Evolutionary conservation across 306 rosid species (phyloP).

Genomic region (Sicyos edulis): DNA sequence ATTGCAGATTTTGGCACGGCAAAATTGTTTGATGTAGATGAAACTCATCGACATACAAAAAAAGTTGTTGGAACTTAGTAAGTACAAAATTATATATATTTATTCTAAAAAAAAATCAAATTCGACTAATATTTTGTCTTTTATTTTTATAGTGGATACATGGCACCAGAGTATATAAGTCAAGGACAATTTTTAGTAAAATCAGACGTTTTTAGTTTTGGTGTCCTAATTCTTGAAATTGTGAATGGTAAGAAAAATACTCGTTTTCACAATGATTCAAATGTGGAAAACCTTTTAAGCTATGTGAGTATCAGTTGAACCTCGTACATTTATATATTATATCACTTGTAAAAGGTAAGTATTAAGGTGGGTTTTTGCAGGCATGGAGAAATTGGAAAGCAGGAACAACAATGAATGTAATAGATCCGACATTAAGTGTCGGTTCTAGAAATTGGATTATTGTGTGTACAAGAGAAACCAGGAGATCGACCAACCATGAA

Average conservation of each 20-base stretch:
- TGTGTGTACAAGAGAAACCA: constrained; percentile 38
- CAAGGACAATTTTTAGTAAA: neutral
- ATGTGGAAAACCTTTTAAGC: neutral
- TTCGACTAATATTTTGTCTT: neutral
- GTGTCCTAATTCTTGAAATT: constrained; percentile 3
- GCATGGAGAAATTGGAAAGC: constrained; percentile 29
- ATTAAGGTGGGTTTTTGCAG: neutral
- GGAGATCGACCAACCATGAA: constrained; percentile 27
- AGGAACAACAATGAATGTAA: neutral
- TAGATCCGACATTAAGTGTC: neutral
- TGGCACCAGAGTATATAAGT: neutral
- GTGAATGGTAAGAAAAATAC: neutral
- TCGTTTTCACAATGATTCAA: neutral
- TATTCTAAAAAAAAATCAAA: neutral
- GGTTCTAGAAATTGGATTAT: constrained; percentile 21
- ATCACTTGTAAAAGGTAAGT: too few relatives aligned
- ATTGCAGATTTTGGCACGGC: constrained; percentile 11
- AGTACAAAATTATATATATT: neutral
- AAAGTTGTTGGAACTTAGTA: constrained; percentile 1
- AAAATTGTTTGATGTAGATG: constrained; percentile 1
- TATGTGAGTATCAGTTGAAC: neutral
- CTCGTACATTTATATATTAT: too few relatives aligned
- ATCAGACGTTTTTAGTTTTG: constrained; percentile 7
- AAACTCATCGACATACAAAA: neutral
- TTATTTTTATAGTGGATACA: neutral